Percentiles rank a stretch among this genome's conserved stretches.
These are phyloP conservation scores for Termitomyces sp. DNA, from an alignment of 768 basidiomycete species.

Conservation along the genomic window DNA sequence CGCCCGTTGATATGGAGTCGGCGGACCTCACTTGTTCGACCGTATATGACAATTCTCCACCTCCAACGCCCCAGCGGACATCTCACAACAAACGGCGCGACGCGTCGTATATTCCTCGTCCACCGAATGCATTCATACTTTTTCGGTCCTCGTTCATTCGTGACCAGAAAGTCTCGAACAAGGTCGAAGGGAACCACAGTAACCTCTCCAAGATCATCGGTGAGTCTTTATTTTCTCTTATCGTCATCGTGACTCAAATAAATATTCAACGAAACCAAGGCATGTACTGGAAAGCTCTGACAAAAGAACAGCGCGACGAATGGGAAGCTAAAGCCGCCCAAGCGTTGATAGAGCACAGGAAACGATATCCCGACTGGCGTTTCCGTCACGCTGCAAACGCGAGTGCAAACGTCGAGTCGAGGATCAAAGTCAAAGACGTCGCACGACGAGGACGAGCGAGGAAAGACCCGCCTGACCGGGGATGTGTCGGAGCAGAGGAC, in stretches of 20 bases:
- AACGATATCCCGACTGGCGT: slow-evolving; percentile 77
- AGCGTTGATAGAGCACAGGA: slow-evolving; percentile 71
- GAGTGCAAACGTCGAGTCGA: slow-evolving; percentile 24
- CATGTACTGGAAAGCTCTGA: slow-evolving; percentile 69
- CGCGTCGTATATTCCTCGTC: slow-evolving; percentile 74
- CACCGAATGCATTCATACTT: slow-evolving; percentile 83
- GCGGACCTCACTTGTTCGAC: neutral
- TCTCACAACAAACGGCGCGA: slow-evolving; percentile 63
- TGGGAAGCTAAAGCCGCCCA: slow-evolving; percentile 73
- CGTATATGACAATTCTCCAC: slow-evolving; percentile 1
- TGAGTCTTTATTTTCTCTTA: slow-evolving; percentile 20
- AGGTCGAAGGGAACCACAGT: slow-evolving; percentile 77
- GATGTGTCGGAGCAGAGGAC: slow-evolving; percentile 22
- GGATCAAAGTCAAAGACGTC: slow-evolving; percentile 24
- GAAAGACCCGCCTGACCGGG: slow-evolving; percentile 18
- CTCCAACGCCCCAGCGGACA: slow-evolving; percentile 25
- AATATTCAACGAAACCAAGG: slow-evolving; percentile 33
- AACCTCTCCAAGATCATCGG: slow-evolving; percentile 81
- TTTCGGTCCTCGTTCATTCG: slow-evolving; percentile 77
- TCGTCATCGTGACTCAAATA: neutral
- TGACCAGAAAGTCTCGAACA: slow-evolving; percentile 66
- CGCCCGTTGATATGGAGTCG: neutral
- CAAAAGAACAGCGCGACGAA: slow-evolving; percentile 58
- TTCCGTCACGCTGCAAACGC: slow-evolving; percentile 61
- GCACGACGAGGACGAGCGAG: slow-evolving; percentile 8